Percentiles rank a stretch among this genome's conserved stretches.
Evolutionary conservation across 129 eudicot species (phyloP).

Genomic region (Flaveria robusta): DNA sequence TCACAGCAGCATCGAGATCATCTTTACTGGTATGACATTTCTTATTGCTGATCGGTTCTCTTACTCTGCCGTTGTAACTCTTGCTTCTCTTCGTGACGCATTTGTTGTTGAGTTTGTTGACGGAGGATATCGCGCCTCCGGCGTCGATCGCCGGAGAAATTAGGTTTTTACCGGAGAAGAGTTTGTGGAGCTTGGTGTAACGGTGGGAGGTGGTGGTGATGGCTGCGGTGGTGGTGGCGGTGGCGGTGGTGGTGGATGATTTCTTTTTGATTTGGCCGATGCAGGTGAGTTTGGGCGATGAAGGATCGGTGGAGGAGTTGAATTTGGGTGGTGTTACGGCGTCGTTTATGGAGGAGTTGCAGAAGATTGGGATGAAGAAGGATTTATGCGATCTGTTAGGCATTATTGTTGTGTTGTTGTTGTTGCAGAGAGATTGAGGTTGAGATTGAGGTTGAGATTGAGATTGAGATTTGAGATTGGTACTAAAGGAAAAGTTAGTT

Average conservation of each 20-base stretch:
- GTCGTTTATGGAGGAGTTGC: conserved; percentile 53
- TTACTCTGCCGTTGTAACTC: conserved; percentile 31
- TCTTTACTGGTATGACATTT: conserved; percentile 13
- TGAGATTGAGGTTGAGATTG: background rate
- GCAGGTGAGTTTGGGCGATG: conserved; percentile 74
- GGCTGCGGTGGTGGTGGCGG: conserved; percentile 16
- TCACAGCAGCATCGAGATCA: conserved; percentile 16
- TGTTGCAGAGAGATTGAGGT: background rate
- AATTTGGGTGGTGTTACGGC: conserved; percentile 31
- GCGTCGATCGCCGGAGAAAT: conserved; percentile 33
- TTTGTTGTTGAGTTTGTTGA: conserved; percentile 14
- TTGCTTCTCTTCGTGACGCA: conserved; percentile 31
- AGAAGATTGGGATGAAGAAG: conserved; percentile 61
- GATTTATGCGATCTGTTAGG: conserved; percentile 30
- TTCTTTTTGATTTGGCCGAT: conserved; percentile 68
- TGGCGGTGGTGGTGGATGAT: conserved; percentile 34
- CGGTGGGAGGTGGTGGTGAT: conserved; percentile 20
- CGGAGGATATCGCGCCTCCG: background rate
- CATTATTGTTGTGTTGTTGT: conserved; percentile 18
- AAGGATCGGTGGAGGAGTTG: conserved; percentile 41
- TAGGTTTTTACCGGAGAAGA: conserved; percentile 55
- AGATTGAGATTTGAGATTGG: background rate
- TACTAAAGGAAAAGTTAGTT: background rate
- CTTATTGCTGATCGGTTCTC: conserved; percentile 7
- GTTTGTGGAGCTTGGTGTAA: conserved; percentile 53